Evolutionary conservation across 495 filamentous ascomycete genomes (phyloP).

Genomic region (Talaromyces ruber): DNA sequence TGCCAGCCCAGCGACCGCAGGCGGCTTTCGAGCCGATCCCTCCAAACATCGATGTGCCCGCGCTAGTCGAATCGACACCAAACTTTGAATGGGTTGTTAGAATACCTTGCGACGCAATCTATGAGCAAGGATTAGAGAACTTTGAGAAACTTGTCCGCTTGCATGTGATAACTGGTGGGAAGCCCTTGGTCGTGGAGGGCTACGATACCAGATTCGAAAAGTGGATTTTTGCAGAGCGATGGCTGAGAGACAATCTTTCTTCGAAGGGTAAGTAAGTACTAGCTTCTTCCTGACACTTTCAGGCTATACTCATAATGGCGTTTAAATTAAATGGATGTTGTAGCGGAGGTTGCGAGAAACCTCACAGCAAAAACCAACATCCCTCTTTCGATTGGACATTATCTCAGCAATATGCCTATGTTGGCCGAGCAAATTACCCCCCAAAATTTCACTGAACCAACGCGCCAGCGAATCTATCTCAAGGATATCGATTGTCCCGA

Average conservation of each 20-base stretch:
- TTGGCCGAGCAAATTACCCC: slow-evolving; percentile 67
- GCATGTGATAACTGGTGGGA: slow-evolving; percentile 74
- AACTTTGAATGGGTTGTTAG: slow-evolving; percentile 78
- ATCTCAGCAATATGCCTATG: slow-evolving; percentile 71
- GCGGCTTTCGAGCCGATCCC: slow-evolving; percentile 75
- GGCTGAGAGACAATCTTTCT: slow-evolving; percentile 66
- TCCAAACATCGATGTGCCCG: slow-evolving; percentile 66
- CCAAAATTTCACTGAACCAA: slow-evolving; percentile 57
- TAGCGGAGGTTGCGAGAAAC: slow-evolving; percentile 64
- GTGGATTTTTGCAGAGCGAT: slow-evolving; percentile 67
- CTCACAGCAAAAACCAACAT: slow-evolving; percentile 59
- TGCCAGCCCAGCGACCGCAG: slow-evolving; percentile 61
- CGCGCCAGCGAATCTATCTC: slow-evolving; percentile 77
- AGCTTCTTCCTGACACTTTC: not conserved
- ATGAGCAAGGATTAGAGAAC: slow-evolving; percentile 56
- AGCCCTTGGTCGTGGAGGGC: slow-evolving; percentile 81
- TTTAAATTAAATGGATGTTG: not conserved
- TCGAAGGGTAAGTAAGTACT: slow-evolving; percentile 55
- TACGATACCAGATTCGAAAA: slow-evolving; percentile 61
- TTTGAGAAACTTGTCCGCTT: slow-evolving; percentile 75
- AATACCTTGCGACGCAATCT: slow-evolving; percentile 65
- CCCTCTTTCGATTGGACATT: slow-evolving; percentile 77
- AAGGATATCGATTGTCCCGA: slow-evolving; percentile 92
- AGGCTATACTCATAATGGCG: not conserved
- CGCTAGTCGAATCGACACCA: slow-evolving; percentile 63